Evolutionary conservation across 805 yeast genomes (phyloP).

Genomic region (Saturnispora sanitii): DNA sequence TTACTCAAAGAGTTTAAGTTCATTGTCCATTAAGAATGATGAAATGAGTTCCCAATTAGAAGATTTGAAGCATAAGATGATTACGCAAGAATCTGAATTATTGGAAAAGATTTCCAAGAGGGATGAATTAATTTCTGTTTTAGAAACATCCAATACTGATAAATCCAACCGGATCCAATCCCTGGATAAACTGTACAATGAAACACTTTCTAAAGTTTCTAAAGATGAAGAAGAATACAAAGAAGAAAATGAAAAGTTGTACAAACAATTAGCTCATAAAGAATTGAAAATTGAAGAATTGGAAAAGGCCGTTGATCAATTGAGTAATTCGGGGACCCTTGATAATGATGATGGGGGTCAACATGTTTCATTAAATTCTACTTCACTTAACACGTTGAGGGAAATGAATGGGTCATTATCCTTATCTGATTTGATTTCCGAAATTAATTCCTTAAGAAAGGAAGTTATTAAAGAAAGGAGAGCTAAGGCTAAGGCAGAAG

Average conservation of each 20-base stretch:
- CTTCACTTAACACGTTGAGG: slow-evolving; percentile 45
- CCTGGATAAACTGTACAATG: slow-evolving; percentile 40
- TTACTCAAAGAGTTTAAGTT: slow-evolving; percentile 28
- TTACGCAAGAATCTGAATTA: slow-evolving; percentile 39
- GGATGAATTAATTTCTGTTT: slow-evolving; percentile 47
- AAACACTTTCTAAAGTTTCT: slow-evolving; percentile 31
- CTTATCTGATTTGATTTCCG: slow-evolving; percentile 55
- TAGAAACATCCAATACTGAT: slow-evolving; percentile 45
- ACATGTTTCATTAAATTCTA: slow-evolving; percentile 23
- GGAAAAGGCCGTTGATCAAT: slow-evolving; percentile 36
- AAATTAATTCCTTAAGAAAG: slow-evolving; percentile 52
- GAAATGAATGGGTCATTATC: slow-evolving; percentile 39
- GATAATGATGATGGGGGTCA: slow-evolving; percentile 12
- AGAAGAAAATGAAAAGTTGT: slow-evolving; percentile 28
- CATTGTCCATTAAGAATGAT: slow-evolving; percentile 32
- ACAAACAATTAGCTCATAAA: slow-evolving; percentile 28
- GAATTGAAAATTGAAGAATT: slow-evolving; percentile 33
- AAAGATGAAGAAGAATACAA: slow-evolving; percentile 29
- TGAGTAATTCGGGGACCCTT: slow-evolving; percentile 16
- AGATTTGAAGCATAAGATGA: slow-evolving; percentile 34
- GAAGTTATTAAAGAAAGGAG: slow-evolving; percentile 61
- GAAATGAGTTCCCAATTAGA: slow-evolving; percentile 36
- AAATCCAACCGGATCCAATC: slow-evolving; percentile 41
- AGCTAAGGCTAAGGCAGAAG: slow-evolving; percentile 59
- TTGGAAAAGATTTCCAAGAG: slow-evolving; percentile 50